phyloP scores from a whole-genome alignment of 495 filamentous ascomycete species.

The Penicillium odoratum region DNA sequence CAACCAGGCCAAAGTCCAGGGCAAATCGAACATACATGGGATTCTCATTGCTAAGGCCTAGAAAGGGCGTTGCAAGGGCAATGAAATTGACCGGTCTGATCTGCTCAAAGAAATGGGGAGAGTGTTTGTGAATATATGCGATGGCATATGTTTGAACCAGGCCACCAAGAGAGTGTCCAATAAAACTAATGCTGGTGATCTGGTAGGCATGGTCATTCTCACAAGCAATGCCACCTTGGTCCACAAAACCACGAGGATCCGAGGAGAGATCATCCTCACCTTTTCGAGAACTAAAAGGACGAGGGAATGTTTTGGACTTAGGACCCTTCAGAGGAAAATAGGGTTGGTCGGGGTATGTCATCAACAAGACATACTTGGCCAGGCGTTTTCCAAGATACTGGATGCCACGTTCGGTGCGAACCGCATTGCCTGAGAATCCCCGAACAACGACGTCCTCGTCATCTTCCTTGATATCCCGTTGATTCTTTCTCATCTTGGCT shows the following conservation, averaged over 20 bases:
- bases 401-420: slow-evolving; percentile 88
- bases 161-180: slow-evolving; percentile 91
- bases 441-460: slow-evolving; percentile 90
- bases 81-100: slow-evolving; percentile 94
- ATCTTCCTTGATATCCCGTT: slow-evolving; percentile 35
- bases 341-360: slow-evolving; percentile 91
- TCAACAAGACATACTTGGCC: slow-evolving; percentile 82
- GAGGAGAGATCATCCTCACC: slow-evolving; percentile 13
- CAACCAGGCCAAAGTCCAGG: slow-evolving; percentile 92
- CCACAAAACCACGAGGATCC: slow-evolving; percentile 7
- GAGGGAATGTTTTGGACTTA: slow-evolving; percentile 38
- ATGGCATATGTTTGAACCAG: slow-evolving; percentile 93
- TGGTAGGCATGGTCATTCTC: slow-evolving; percentile 65
- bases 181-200: slow-evolving; percentile 93
- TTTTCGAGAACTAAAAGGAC: slow-evolving; percentile 34
- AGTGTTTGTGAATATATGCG: slow-evolving; percentile 96
- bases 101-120: slow-evolving; percentile 82
- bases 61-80: slow-evolving; percentile 82
- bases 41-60: slow-evolving; percentile 96
- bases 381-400: slow-evolving; percentile 95
- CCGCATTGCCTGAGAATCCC: slow-evolving; percentile 86
- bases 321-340: slow-evolving; percentile 69
- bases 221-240: slow-evolving; percentile 14
- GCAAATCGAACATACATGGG: slow-evolving; percentile 97
- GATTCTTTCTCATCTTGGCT: slow-evolving; percentile 54